phyloP scores from a whole-genome alignment of 345 rosid species.

The Trapa bicornis region DNA sequence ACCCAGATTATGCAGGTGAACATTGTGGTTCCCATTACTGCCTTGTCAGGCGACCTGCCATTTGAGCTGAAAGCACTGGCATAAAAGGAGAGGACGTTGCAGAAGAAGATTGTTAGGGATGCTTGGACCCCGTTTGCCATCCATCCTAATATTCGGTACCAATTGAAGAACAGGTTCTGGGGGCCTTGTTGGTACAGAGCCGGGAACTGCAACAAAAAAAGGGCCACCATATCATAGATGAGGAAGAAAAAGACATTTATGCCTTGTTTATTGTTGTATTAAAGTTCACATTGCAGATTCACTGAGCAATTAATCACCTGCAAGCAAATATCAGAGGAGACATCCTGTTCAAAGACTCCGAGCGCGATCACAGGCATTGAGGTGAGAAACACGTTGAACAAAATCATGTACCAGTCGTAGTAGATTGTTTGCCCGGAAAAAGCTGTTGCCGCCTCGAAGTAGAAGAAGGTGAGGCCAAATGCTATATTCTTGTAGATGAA shows the following conservation, averaged over 20 bases:
- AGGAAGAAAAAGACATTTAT: neutral
- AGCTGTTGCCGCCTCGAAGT: conserved; percentile 48
- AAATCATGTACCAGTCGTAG: conserved; percentile 54
- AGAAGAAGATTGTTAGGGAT: conserved; percentile 41
- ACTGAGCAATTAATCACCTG: conserved; percentile 55
- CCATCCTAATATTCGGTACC: conserved; percentile 74
- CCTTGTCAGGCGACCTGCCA: conserved; percentile 38
- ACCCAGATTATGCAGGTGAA: conserved; percentile 59
- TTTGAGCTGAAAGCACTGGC: conserved; percentile 26
- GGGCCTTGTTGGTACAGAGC: conserved; percentile 74
- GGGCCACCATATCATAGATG: neutral
- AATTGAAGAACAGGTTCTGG: conserved; percentile 43
- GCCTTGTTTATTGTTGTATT: neutral
- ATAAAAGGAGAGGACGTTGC: conserved; percentile 29
- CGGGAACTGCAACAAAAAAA: conserved; percentile 39
- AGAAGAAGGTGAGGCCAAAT: conserved; percentile 74
- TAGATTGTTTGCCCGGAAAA: conserved; percentile 64
- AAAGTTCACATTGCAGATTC: neutral
- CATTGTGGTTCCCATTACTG: conserved; percentile 35
- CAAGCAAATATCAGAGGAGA: conserved; percentile 61
- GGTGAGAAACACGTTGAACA: conserved; percentile 63
- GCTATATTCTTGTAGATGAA: conserved; percentile 75
- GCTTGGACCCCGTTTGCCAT: conserved; percentile 44
- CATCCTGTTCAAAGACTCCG: conserved; percentile 74
- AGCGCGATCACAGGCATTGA: conserved; percentile 69